Conservation (phyloP, 2,329 filamentous ascomycete species). For the Plectosphaerella sp. region DNA sequence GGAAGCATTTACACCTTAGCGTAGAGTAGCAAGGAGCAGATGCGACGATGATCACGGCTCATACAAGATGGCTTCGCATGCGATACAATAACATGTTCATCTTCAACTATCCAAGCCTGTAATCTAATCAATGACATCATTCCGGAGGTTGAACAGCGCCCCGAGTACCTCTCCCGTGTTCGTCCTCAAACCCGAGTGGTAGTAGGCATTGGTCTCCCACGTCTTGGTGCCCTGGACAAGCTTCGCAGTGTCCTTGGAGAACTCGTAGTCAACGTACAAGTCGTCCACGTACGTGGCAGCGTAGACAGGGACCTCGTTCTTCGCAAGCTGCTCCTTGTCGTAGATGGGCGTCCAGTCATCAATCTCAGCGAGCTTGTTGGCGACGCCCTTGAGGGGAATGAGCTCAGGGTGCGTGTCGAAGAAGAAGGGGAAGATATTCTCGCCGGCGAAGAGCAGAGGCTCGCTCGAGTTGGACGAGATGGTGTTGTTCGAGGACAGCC, state of each 20-base stretch:
- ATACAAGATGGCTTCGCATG: no score
- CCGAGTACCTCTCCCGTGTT: constrained; percentile 73
- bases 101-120: not conserved
- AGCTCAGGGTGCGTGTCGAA: constrained; percentile 79
- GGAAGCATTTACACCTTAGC: no score
- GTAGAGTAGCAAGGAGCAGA: no score
- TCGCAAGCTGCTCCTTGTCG: constrained; percentile 64
- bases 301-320: constrained; percentile 81
- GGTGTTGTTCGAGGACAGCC: constrained; percentile 40
- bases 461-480: constrained; percentile 21
- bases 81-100: no score
- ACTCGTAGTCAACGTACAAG: constrained; percentile 83
- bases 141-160: constrained; percentile 71
- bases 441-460: constrained; percentile 77
- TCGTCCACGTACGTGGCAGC: constrained; percentile 80
- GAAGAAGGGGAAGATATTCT: constrained; percentile 87
- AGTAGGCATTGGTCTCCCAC: constrained; percentile 81
- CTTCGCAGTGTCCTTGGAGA: constrained; percentile 68
- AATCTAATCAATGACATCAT: constrained; percentile 54
- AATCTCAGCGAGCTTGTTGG: constrained; percentile 64
- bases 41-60: no score
- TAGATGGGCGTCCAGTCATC: constrained; percentile 74
- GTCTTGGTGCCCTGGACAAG: constrained; percentile 74
- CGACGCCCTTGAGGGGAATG: constrained; percentile 58
- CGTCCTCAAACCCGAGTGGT: constrained; percentile 75